A percentile compares a stretch with the other conserved stretches of the same genome.
Evolutionary conservation across 257 asterid genomes (phyloP).

Genomic region (Fraxinus cuspidata): DNA sequence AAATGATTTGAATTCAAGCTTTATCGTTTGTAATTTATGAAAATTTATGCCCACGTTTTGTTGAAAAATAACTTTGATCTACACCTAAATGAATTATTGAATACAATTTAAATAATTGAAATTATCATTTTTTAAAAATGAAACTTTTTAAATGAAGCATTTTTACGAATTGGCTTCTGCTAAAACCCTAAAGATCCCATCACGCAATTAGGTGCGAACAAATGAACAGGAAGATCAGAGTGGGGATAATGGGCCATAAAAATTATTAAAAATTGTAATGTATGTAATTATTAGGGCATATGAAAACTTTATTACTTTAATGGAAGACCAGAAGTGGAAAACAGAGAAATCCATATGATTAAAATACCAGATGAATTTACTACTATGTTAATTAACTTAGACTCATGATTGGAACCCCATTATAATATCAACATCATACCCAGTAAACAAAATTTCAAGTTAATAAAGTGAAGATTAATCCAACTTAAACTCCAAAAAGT

Average conservation of each 20-base stretch:
- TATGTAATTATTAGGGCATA: conserved; percentile 11
- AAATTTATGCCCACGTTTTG: neutral
- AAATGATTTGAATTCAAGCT: too few relatives aligned
- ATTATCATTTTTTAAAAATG: neutral
- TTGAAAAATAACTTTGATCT: too few relatives aligned
- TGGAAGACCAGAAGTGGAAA: conserved; percentile 13
- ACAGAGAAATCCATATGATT: neutral
- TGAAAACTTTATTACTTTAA: conserved; percentile 8
- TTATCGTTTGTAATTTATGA: too few relatives aligned
- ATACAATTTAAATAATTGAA: too few relatives aligned
- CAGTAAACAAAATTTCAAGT: too few relatives aligned
- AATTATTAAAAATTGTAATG: neutral
- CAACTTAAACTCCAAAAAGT: neutral
- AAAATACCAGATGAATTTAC: neutral
- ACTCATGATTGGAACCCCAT: conserved; percentile 4
- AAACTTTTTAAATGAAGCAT: neutral
- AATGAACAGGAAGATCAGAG: neutral
- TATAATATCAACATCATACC: neutral
- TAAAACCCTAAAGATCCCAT: neutral
- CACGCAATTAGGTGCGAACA: neutral
- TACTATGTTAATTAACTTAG: neutral
- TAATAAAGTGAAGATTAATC: neutral
- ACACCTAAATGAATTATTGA: too few relatives aligned
- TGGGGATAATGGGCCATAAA: neutral
- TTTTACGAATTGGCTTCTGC: neutral